These are phyloP conservation scores for Cinnamomum chago DNA, from an alignment of 164 flowering plant species.

Conservation along the genomic window DNA sequence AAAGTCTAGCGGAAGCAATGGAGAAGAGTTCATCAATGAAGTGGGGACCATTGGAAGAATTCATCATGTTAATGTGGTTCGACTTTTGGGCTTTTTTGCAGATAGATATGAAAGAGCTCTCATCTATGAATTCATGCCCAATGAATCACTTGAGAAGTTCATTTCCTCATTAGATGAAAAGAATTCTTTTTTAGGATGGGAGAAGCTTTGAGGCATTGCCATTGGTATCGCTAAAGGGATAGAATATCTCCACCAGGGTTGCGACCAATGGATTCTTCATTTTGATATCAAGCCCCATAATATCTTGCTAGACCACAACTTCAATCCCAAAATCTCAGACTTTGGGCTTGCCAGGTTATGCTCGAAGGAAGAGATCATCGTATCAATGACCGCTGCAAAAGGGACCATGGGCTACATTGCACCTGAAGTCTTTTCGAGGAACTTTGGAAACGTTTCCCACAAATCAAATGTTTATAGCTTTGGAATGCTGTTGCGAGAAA, in stretches of 20 bases:
- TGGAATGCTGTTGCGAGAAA: background rate
- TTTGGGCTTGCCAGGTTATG: conserved; percentile 7
- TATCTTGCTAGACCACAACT: conserved; percentile 5
- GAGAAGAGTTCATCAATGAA: background rate
- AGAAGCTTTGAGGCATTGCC: background rate
- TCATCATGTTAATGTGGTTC: background rate
- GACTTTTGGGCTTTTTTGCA: conserved; percentile 2
- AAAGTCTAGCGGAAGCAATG: background rate
- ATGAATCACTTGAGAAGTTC: conserved; percentile 6
- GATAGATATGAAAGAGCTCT: conserved; percentile 1
- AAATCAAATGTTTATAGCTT: conserved; percentile 8
- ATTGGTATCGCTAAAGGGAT: conserved; percentile 1
- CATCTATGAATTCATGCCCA: conserved; percentile 12
- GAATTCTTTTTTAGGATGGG: background rate
- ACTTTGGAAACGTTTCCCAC: conserved; percentile 4
- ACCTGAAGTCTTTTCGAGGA: conserved; percentile 1
- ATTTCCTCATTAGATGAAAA: background rate
- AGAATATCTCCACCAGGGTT: conserved; percentile 1
- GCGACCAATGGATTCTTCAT: background rate
- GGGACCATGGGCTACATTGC: conserved; percentile 5
- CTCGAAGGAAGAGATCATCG: background rate
- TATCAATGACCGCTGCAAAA: background rate
- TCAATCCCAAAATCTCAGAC: background rate
- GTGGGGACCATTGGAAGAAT: conserved; percentile 1
- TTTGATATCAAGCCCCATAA: conserved; percentile 9